Conservation (phyloP, 2,329 filamentous ascomycete genomes). For the Pseudogymnoascus sp. region DNA sequence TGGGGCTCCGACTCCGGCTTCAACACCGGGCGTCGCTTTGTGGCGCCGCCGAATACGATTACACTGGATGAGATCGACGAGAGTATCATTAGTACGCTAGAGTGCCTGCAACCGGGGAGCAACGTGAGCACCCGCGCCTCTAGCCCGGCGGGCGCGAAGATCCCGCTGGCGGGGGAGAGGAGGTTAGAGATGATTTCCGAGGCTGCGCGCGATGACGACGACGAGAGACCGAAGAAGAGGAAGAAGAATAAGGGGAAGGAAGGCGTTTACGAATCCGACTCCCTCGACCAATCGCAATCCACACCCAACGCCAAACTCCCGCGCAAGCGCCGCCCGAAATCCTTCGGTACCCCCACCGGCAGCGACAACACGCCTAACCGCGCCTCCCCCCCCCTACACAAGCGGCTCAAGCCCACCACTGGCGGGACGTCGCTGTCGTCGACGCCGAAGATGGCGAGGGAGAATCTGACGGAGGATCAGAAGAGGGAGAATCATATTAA, state of each 20-base stretch:
- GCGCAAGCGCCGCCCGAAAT: conserved; percentile 26
- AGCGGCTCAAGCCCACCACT: conserved; percentile 42
- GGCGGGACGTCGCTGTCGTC: conserved; percentile 16
- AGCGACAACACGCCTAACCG: conserved; percentile 19
- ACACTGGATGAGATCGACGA: conserved; percentile 48
- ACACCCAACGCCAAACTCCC: conserved; percentile 25
- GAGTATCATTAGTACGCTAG: conserved; percentile 46
- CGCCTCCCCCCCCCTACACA: conserved; percentile 25
- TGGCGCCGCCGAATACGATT: conserved; percentile 47
- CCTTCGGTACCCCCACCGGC: conserved; percentile 22
- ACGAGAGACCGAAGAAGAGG: conserved; percentile 41
- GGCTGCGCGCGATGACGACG: conserved; percentile 29
- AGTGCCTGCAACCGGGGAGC: conserved; percentile 44
- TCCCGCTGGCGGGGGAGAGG: conserved; percentile 17
- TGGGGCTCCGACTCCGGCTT: conserved; percentile 66
- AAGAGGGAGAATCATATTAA: conserved; percentile 80
- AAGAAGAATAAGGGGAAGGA: conserved; percentile 46
- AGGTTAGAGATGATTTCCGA: conserved; percentile 14
- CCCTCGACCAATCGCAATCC: conserved; percentile 24
- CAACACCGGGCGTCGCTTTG: conserved; percentile 46
- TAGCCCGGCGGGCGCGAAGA: conserved; percentile 37
- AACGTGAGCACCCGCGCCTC: conserved; percentile 53
- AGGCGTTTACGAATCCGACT: conserved; percentile 36
- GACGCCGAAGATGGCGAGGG: conserved; percentile 40
- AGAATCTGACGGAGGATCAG: conserved; percentile 66